Evolutionary conservation across 331 rosid genomes (phyloP), one percentile per base, ranked within the genome.

Genomic region (Stylosanthes scabra): DNA sequence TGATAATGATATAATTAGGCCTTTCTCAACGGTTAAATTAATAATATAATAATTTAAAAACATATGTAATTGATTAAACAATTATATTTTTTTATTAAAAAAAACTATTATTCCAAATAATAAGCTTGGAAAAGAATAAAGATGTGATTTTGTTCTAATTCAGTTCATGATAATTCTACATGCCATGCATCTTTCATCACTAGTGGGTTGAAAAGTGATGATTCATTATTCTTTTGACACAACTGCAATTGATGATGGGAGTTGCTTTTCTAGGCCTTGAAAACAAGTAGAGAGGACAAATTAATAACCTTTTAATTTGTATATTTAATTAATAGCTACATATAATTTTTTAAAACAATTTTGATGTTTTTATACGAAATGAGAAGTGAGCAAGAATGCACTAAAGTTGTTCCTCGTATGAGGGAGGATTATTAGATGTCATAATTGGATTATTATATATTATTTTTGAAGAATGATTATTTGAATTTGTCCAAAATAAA

Each of bases 201-300:
- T 79, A 79, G 79, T 59, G 71, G 68, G 67, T 25, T 25, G 58
- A 67, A 79, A 73, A 79, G 83, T 59, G 71, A 72, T 54, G 70
- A 72, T 66, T 13, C 16, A 9, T 66, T 72, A 9, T 66, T 72
- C 10, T 15, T 62, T 74, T 72, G 72, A 45, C 8, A 47, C 62
- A 11, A 62, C 7, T 54, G 76, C 63, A 7, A 57, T 31, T 11
- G 60, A 75, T 65, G 46, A 45, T 42, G 39, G 3, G 5, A 41
- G 66, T 56, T 49, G 58, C 67, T 74, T 74, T 74, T 50, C 13
- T 40, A 45, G 72, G 80, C 58, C 72, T 74, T 42, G 66, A 49
- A 59, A 55, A 54, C 75, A 66, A 40, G 39, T 34, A 31, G 37
- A 31, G 56, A 49, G 39, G 57, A 51, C 54, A 49, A 49, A 4